These are phyloP conservation scores for Apostasia ramifera DNA, from an alignment of 106 monocot genomes.

Conservation along the genomic window DNA sequence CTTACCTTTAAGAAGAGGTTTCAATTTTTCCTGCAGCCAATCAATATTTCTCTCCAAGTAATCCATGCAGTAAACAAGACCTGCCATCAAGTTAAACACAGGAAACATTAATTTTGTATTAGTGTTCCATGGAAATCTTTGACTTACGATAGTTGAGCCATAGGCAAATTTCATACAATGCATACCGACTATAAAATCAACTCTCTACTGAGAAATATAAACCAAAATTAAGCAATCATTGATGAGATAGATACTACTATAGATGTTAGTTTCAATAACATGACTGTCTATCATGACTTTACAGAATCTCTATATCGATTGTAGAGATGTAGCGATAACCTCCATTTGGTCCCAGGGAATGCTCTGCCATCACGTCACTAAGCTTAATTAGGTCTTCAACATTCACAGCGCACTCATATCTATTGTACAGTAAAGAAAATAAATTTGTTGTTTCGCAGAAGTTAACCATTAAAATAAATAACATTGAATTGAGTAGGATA, in stretches of 20 bases:
- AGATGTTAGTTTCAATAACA: too few species aligned
- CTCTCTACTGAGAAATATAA: neutral
- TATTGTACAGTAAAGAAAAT: constrained; percentile 27
- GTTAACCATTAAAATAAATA: neutral
- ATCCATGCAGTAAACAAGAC: constrained; percentile 98
- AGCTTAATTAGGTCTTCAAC: constrained; percentile 90
- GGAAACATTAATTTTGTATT: neutral
- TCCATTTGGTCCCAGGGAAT: constrained; percentile 99
- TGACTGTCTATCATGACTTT: neutral
- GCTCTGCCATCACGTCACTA: constrained; percentile 81
- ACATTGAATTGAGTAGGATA: constrained; percentile 36
- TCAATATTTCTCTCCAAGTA: constrained; percentile 95
- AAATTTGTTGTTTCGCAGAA: neutral
- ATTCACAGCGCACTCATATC: constrained; percentile 92
- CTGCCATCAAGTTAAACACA: constrained; percentile 16
- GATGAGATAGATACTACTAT: too few species aligned
- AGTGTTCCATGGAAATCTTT: too few species aligned
- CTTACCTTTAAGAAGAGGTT: constrained; percentile 73
- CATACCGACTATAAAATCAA: neutral
- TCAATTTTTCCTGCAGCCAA: constrained; percentile 81
- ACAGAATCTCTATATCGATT: neutral
- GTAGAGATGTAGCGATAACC: constrained; percentile 22
- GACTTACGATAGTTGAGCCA: too few species aligned
- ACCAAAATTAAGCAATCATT: neutral
- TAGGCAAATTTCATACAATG: neutral